Percentiles rank a stretch among this genome's conserved stretches.
phyloP scores from a whole-genome alignment of 2,329 filamentous ascomycete species.

The Scortechinia acanthostroma region DNA sequence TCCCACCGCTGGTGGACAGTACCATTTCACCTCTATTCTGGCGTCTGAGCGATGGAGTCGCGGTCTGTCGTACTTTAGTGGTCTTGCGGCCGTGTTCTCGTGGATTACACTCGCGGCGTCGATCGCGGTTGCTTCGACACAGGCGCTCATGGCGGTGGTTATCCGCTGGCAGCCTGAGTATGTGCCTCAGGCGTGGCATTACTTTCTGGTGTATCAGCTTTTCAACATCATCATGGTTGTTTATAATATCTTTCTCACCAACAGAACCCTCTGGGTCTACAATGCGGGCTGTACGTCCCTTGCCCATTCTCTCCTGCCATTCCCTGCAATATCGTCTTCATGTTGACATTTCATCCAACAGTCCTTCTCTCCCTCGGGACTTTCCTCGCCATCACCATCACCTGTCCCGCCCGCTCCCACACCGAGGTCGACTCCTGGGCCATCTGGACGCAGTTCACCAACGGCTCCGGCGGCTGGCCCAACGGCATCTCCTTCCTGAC shows the following conservation, averaged over 20 bases:
- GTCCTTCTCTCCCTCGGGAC: neutral
- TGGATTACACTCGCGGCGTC: neutral
- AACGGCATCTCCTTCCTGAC: slow-evolving; percentile 24
- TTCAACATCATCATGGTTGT: neutral
- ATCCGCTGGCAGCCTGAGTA: neutral
- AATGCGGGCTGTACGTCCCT: neutral
- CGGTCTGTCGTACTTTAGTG: neutral
- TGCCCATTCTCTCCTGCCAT: neutral
- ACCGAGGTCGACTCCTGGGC: slow-evolving; percentile 9
- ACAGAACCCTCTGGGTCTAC: neutral
- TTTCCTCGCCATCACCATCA: slow-evolving; percentile 1
- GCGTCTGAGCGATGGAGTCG: neutral
- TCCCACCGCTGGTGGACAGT: neutral
- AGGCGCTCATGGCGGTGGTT: neutral
- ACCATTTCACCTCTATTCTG: neutral
- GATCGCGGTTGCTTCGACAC: neutral
- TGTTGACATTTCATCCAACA: no score
- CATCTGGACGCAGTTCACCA: slow-evolving; percentile 19
- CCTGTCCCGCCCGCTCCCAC: neutral
- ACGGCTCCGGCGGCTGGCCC: slow-evolving; percentile 14
- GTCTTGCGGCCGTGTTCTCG: neutral
- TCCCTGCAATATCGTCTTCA: neutral
- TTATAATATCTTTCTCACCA: neutral
- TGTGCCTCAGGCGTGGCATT: neutral
- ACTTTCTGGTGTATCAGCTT: neutral